phyloP scores from a whole-genome alignment of 2,329 filamentous ascomycete genomes.

The Xylariaceae sp. region DNA sequence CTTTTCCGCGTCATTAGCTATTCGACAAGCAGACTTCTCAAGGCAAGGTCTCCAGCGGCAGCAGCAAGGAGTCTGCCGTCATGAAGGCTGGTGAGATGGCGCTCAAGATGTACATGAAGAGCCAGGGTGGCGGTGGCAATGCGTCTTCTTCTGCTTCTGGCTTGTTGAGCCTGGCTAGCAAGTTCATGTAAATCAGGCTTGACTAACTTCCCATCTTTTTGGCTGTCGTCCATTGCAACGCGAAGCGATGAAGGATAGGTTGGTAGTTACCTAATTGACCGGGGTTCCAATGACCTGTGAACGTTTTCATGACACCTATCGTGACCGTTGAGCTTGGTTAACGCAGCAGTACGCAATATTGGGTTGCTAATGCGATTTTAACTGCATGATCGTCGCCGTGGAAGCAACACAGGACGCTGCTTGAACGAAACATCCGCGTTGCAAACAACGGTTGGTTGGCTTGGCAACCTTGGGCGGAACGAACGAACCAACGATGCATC shows the following conservation, averaged over 20 bases:
- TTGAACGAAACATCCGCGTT: not conserved
- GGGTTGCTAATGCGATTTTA: not conserved
- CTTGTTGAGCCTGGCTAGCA: constrained; percentile 30
- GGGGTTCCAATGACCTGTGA: not conserved
- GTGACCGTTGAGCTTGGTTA: too few species aligned
- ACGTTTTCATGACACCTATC: too few species aligned
- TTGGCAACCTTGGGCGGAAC: not conserved
- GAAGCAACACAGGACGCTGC: not conserved
- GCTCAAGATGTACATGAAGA: constrained; percentile 87
- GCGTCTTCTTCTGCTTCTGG: constrained; percentile 14
- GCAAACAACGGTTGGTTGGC: not conserved
- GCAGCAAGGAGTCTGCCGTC: constrained; percentile 76
- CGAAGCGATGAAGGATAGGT: not conserved
- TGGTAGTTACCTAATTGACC: not conserved
- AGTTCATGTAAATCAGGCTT: constrained; percentile 27
- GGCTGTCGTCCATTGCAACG: not conserved
- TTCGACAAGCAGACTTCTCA: constrained; percentile 54
- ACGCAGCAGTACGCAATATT: too few species aligned
- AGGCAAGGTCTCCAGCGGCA: constrained; percentile 49
- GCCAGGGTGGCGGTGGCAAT: constrained; percentile 46
- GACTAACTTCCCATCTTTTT: not conserved
- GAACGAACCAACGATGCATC: not conserved
- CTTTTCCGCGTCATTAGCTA: constrained; percentile 37
- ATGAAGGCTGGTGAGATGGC: constrained; percentile 79
- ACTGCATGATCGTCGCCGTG: not conserved